Conservation (phyloP, 75 land plant genomes). For the Pseudotsuga menziesii region DNA sequence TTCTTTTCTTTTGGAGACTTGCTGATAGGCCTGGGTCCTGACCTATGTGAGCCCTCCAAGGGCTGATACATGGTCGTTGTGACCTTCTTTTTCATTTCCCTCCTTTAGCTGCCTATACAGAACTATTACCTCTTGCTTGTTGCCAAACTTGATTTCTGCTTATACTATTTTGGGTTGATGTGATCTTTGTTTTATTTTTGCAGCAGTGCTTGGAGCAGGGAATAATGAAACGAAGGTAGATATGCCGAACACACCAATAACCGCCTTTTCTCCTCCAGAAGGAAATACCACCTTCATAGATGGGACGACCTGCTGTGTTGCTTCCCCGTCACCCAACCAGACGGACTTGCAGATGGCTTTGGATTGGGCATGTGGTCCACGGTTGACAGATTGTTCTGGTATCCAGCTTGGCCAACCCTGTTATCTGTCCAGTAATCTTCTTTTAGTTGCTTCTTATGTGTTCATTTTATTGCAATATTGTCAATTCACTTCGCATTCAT, state of each 20-base stretch:
- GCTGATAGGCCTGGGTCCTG: no score
- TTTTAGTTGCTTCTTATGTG: slow-evolving; percentile 71
- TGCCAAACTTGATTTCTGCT: no score
- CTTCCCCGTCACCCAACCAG: slow-evolving; percentile 30
- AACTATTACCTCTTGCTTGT: no score
- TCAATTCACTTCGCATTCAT: no score
- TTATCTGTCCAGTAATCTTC: slow-evolving; percentile 48
- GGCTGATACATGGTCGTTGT: no score
- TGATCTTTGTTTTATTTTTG: no score
- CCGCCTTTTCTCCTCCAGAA: slow-evolving; percentile 43
- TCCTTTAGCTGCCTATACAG: no score
- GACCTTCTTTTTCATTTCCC: no score
- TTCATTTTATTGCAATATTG: no score
- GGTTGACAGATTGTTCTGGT: slow-evolving; percentile 56
- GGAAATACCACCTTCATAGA: slow-evolving; percentile 60
- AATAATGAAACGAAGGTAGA: slow-evolving; percentile 29
- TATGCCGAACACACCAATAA: slow-evolving; percentile 14
- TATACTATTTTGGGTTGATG: no score
- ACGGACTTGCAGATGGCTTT: slow-evolving; percentile 53
- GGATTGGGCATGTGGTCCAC: slow-evolving; percentile 82
- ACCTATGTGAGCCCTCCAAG: no score
- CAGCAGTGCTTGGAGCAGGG: not conserved
- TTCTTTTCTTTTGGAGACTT: no score
- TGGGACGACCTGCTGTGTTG: slow-evolving; percentile 82
- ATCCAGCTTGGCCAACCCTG: slow-evolving; percentile 52